A percentile compares a stretch with the other conserved stretches of the same genome.
Conservation (phyloP, 176 grass and related monocot species). For the Lolium perenne region DNA sequence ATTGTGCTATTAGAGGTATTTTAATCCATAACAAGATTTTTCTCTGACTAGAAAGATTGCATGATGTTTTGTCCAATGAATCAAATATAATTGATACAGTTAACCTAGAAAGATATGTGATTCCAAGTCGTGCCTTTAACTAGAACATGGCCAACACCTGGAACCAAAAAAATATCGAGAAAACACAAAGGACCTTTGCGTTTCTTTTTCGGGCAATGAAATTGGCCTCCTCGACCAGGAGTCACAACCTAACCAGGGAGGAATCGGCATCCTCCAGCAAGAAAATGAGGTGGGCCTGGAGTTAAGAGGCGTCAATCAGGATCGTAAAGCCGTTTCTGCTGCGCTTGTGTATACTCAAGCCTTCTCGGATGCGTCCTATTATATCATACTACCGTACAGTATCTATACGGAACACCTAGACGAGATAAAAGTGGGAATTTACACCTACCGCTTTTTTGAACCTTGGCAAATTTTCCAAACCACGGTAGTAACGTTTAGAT, state of each 20-base stretch:
- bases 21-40: conserved; percentile 5
- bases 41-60: neutral
- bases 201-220: neutral
- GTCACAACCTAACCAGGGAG: neutral
- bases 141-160: conserved; percentile 12
- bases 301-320: too few species aligned
- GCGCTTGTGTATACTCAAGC: too few species aligned
- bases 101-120: conserved; percentile 26
- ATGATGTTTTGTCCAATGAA: conserved; percentile 14
- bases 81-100: conserved; percentile 29
- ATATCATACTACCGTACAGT: too few species aligned
- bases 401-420: too few species aligned
- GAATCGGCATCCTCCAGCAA: too few species aligned
- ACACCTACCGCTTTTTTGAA: too few species aligned
- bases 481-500: neutral
- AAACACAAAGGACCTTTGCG: too few species aligned
- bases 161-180: neutral
- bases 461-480: neutral
- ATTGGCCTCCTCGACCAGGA: neutral
- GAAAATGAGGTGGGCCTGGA: too few species aligned
- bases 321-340: too few species aligned
- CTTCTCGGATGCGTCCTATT: too few species aligned
- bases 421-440: too few species aligned
- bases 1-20: conserved; percentile 9
- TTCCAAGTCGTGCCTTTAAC: conserved; percentile 36